A percentile compares a stretch with the other conserved stretches of the same genome.
Conservation (phyloP, 2,329 filamentous ascomycete genomes). For the Tetracladium maxilliforme region DNA sequence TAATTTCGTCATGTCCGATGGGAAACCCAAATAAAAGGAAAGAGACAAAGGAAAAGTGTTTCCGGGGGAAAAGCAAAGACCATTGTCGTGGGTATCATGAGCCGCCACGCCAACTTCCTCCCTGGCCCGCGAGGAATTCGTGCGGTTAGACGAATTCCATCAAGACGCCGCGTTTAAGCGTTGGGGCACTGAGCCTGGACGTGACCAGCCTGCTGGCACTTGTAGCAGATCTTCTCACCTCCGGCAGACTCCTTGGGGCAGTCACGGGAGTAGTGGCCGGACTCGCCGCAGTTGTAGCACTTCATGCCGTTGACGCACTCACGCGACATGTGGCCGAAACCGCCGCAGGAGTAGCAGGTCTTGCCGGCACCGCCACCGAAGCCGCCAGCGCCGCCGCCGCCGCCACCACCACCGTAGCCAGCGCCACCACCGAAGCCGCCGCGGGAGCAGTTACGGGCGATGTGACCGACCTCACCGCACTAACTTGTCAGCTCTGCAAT, state of each 20-base stretch:
- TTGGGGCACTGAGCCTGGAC: slow-evolving; percentile 90
- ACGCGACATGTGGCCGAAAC: slow-evolving; percentile 92
- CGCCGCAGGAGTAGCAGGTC: slow-evolving; percentile 97
- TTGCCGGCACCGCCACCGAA: slow-evolving; percentile 40
- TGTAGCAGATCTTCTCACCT: slow-evolving; percentile 98
- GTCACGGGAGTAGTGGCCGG: slow-evolving; percentile 88
- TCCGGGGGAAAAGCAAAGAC: no score
- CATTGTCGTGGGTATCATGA: no score
- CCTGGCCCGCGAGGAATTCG: no score
- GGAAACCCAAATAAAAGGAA: no score
- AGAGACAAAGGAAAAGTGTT: no score
- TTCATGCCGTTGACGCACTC: slow-evolving; percentile 94
- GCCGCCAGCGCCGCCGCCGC: slow-evolving; percentile 31
- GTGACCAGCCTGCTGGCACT: slow-evolving; percentile 75
- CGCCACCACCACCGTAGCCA: slow-evolving; percentile 24
- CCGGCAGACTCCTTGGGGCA: slow-evolving; percentile 84
- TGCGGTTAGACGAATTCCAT: no score
- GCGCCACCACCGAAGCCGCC: slow-evolving; percentile 31
- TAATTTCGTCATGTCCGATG: no score
- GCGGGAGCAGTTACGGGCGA: slow-evolving; percentile 70
- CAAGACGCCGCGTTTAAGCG: no score
- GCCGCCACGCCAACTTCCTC: no score
- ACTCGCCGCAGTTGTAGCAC: slow-evolving; percentile 97
- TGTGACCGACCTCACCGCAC: slow-evolving; percentile 93
- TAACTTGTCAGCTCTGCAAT: slow-evolving; percentile 13